Evolutionary conservation across 805 yeast species (phyloP).

Genomic region (Pichia phayaonensis): DNA sequence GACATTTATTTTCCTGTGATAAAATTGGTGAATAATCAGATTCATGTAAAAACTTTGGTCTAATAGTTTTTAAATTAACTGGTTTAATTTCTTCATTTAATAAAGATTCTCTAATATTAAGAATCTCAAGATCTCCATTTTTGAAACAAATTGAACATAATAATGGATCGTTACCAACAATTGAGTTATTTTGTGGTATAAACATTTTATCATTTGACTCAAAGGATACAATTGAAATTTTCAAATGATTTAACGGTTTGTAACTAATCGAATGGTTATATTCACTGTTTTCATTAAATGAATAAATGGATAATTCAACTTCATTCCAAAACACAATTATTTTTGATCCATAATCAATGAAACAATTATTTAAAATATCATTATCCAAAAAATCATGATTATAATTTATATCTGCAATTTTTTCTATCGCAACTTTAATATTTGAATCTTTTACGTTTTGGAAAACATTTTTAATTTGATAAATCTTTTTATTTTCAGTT

Average conservation of each 20-base stretch:
- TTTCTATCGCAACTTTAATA: slow-evolving; percentile 1
- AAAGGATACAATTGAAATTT: slow-evolving; percentile 18
- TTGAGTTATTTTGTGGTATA: slow-evolving; percentile 11
- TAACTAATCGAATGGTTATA: slow-evolving; percentile 2
- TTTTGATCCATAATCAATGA: slow-evolving; percentile 28
- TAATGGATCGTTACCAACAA: slow-evolving; percentile 27
- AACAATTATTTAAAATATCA: slow-evolving; percentile 8
- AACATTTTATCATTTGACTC: slow-evolving; percentile 18
- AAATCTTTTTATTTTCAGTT: slow-evolving; percentile 20
- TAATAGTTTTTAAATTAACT: slow-evolving; percentile 16
- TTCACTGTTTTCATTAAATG: slow-evolving; percentile 11
- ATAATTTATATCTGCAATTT: slow-evolving; percentile 4
- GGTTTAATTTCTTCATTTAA: slow-evolving; percentile 6
- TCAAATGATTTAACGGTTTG: not conserved
- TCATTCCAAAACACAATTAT: slow-evolving; percentile 18
- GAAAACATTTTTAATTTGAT: slow-evolving; percentile 16
- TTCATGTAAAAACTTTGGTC: slow-evolving; percentile 19
- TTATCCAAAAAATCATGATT: not conserved
- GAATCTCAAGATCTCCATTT: slow-evolving; percentile 34
- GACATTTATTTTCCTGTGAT: not conserved
- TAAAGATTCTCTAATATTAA: slow-evolving; percentile 32
- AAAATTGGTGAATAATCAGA: slow-evolving; percentile 19
- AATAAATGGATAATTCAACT: slow-evolving; percentile 15
- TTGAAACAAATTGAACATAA: slow-evolving; percentile 28
- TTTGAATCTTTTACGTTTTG: slow-evolving; percentile 6